A percentile compares a stretch with the other conserved stretches of the same genome.
Evolutionary conservation across 2,329 filamentous ascomycete species (phyloP).

Genomic region (Aspergillus novofumigatus): DNA sequence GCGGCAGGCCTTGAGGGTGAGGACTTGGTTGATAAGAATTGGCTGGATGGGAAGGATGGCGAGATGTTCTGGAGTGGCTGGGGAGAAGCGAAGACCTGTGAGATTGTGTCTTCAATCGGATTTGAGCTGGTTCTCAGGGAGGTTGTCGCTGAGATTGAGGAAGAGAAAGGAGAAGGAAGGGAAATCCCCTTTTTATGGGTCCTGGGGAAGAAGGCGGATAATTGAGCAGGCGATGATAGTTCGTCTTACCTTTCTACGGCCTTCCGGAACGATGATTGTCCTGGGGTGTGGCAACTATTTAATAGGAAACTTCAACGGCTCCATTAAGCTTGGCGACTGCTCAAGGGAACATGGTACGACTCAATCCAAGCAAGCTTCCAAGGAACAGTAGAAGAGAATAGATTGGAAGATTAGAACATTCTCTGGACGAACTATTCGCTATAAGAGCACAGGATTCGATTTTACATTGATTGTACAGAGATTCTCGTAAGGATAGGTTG

Average conservation of each 20-base stretch:
- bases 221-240: background rate
- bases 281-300: no score
- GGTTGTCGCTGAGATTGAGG: constrained; percentile 15
- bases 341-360: no score
- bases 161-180: constrained; percentile 10
- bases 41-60: constrained; percentile 30
- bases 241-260: no score
- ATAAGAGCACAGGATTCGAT: no score
- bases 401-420: no score
- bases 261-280: background rate
- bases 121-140: constrained; percentile 20
- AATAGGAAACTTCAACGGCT: no score
- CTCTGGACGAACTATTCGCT: no score
- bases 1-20: constrained; percentile 18
- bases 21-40: constrained; percentile 17
- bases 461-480: no score
- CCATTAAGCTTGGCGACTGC: no score
- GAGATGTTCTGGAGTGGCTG: constrained; percentile 42
- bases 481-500: no score
- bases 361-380: no score
- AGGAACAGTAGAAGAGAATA: no score
- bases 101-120: constrained; percentile 20
- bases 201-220: constrained; percentile 7
- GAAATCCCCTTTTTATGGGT: constrained; percentile 19
- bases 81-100: constrained; percentile 30